Evolutionary conservation across 2,329 filamentous ascomycete genomes (phyloP), one percentile per base, ranked within the genome.

Genomic region (Sphaerostilbella broomeana): DNA sequence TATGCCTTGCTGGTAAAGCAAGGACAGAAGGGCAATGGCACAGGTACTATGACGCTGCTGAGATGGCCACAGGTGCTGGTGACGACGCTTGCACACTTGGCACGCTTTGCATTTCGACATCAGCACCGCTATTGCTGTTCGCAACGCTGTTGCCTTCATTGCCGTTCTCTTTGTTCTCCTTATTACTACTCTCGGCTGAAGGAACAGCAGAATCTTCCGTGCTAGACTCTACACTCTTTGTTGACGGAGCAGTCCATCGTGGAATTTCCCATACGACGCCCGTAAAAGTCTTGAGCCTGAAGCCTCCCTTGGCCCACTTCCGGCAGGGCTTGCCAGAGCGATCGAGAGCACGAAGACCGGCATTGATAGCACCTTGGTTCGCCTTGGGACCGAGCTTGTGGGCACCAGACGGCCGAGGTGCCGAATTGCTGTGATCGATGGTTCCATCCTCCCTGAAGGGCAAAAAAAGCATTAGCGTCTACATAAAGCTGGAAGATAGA

Each of bases 281-380:
- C 1, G 90, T 95, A 60, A 97, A 97, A 62, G 83, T 94, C 72
- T 94, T 95, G 51, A 97, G 70, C 34, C 72, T 74, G 59, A 97
- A 86, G 40, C 80, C 76, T 47, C 87, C 87, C 61, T 81, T 86
- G 58, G 79, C 73, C 92, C 92, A 98, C 60, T 81, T 89, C 49
- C 90, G 85, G 63, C 89, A 95, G 8, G 92, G 89, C 56, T 90
- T 85, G 50, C 90, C 90, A 6, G 84, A 84, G 45, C 90, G 82
- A 63, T 98, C 92, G 48, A 98, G 84, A 10, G 92, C 90, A 40
- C 92, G 86, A 35, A 98, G 81, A 37, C 87, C 86, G 39, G 92
- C 92, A 59, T 98, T 98, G 72, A 98, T 98, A 44, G 90, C 90
- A 48, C 92, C 92, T 55, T 90, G 86, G 61, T 95, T 97, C 36